Evolutionary conservation across 768 basidiomycete species (phyloP).

Genomic region (Lentinula sp.): DNA sequence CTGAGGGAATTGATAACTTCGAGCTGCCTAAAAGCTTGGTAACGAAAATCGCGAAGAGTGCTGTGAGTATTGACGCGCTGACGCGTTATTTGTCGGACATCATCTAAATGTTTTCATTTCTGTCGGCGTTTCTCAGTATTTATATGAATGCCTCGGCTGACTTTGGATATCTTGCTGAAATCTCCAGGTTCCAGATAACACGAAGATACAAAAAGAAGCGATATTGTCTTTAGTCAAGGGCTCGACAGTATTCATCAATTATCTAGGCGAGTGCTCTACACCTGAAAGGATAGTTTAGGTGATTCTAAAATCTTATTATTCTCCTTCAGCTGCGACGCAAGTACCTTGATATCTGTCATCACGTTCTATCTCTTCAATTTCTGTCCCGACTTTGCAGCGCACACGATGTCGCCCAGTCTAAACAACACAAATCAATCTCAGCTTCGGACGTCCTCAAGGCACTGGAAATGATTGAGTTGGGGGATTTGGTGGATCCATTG

Average conservation of each 20-base stretch:
- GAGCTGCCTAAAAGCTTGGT: constrained; percentile 83
- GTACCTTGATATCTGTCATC: constrained; percentile 17
- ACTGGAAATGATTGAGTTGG: constrained; percentile 71
- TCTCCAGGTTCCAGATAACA: constrained; percentile 69
- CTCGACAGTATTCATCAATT: constrained; percentile 94
- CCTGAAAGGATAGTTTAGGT: not conserved
- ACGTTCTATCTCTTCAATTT: not conserved
- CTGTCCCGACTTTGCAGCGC: constrained; percentile 42
- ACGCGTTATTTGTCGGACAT: not conserved
- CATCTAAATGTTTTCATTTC: no score
- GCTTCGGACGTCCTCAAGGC: constrained; percentile 89
- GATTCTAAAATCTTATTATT: not conserved
- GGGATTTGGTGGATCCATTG: constrained; percentile 58
- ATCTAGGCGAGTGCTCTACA: constrained; percentile 58
- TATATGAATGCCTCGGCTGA: not conserved
- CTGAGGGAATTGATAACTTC: constrained; percentile 84
- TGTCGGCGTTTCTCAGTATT: no score
- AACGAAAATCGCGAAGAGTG: constrained; percentile 79
- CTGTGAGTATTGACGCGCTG: constrained; percentile 37
- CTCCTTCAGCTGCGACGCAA: constrained; percentile 41
- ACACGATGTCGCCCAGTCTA: constrained; percentile 80
- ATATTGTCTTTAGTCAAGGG: constrained; percentile 80
- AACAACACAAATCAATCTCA: constrained; percentile 84
- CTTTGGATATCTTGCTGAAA: not conserved
- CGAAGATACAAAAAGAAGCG: constrained; percentile 88